Base-by-base conservation (phyloP, 768 basidiomycete genomes). In the Symmetrospora coprosmae region DNA sequence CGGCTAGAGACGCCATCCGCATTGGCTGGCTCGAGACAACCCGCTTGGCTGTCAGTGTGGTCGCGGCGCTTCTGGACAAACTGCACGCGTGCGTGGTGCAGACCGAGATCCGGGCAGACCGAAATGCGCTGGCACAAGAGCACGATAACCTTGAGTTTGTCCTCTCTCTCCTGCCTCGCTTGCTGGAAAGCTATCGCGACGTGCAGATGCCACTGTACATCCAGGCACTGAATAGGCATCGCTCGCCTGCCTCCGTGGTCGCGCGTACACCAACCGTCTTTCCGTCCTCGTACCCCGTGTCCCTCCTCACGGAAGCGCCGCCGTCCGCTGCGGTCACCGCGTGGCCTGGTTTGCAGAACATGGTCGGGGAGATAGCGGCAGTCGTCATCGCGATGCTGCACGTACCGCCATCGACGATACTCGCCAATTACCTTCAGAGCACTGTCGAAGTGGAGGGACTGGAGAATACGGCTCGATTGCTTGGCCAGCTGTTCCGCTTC, bases 261-360 rank as follows among this genome's bases (percentile, higher is more conserved):
- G 73, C 81, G 21, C 69, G 75, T 1, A 70, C 78, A 1, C 90
- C 89, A 0, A 81, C 86, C 41, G 84, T 86, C 1, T 96, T 96
- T 74, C 92, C 92, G 0, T 85, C 89, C 65, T 84, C 90, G 0
- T 90, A 96, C 71, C 92, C 92, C 0, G 90, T 94, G 72, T 83
- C 87, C 5, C 77, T 97, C 19, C 68, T 87, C 25, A 77, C 84
- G 0, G 77, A 81, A 31, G 72, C 21, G 38, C 69, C 66, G 27
- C 1, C 59, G 50, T 1, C 30, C 14, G 1, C 62, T 21, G 7
- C 33, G 73, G 46, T 73, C 48, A 72, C 56, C 79, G 82, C 52
- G 75, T 75, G 27, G 78, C 80, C 40, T 68, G 74, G 4, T 66
- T 78, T 13, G 84, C 87, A 74, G 83, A 83, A 70, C 80, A 85